Evolutionary conservation across 169 alveolate species (phyloP).

Genomic region (Cryptosporidium ubiquitum): DNA sequence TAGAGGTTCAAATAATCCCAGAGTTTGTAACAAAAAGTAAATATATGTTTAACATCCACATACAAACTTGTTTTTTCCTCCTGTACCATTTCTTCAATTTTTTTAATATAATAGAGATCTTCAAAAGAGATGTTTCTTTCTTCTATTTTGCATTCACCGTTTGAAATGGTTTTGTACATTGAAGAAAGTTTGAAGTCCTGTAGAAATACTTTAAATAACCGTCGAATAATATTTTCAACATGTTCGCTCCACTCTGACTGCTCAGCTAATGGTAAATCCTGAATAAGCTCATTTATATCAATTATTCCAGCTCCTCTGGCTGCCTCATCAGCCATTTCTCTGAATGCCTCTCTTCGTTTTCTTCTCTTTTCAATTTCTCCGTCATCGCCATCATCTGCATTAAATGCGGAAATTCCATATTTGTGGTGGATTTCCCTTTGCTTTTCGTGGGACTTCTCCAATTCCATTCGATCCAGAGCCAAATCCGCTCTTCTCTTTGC

Average conservation of each 20-base stretch:
- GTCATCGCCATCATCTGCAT: constrained; percentile 50
- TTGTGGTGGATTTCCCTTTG: constrained; percentile 77
- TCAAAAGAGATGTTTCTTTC: constrained; percentile 62
- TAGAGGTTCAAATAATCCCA: constrained; percentile 66
- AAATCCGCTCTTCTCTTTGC: constrained; percentile 86
- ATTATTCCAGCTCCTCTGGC: constrained; percentile 83
- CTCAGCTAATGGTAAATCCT: constrained; percentile 77
- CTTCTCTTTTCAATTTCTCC: constrained; percentile 58
- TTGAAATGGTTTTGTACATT: constrained; percentile 66
- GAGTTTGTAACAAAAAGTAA: constrained; percentile 68
- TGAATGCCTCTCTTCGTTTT: constrained; percentile 79
- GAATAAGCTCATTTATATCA: constrained; percentile 76
- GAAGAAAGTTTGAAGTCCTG: constrained; percentile 74
- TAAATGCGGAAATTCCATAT: constrained; percentile 54
- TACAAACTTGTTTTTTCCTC: constrained; percentile 84
- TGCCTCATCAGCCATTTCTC: constrained; percentile 78
- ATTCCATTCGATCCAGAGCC: constrained; percentile 79
- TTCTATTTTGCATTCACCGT: constrained; percentile 75
- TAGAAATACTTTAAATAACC: constrained; percentile 77
- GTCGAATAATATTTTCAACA: constrained; percentile 81
- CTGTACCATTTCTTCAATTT: constrained; percentile 85
- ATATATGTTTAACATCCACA: constrained; percentile 84
- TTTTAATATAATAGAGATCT: constrained; percentile 81
- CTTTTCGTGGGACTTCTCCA: constrained; percentile 82
- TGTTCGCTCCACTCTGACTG: constrained; percentile 87